Evolutionary conservation across 441 rosid genomes (phyloP).

Genomic region (Gossypium lobatum): DNA sequence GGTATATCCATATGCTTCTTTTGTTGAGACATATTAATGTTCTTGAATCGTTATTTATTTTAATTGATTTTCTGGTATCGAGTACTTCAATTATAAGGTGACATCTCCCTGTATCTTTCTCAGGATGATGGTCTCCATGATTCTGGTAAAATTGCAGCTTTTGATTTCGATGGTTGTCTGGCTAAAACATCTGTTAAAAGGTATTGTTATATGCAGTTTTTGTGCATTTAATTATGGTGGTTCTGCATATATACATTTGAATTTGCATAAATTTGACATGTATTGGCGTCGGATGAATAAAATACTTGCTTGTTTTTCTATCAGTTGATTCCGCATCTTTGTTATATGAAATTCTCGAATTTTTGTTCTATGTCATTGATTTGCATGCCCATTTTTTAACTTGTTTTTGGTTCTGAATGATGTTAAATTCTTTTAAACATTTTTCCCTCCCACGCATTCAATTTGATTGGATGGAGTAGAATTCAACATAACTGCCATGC

Average conservation of each 20-base stretch:
- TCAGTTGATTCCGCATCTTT: neutral
- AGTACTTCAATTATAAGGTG: conserved; percentile 1
- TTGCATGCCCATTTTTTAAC: neutral
- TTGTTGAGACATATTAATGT: neutral
- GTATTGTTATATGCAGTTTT: conserved; percentile 23
- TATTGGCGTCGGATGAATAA: neutral
- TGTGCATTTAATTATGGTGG: neutral
- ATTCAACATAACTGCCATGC: neutral
- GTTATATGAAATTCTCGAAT: neutral
- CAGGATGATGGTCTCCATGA: conserved; percentile 79
- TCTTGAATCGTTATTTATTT: neutral
- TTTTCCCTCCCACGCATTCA: neutral
- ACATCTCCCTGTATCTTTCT: neutral
- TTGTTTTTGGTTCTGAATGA: conserved; percentile 5
- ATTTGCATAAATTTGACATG: conserved; percentile 6
- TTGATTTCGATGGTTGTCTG: conserved; percentile 96
- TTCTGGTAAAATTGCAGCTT: conserved; percentile 84
- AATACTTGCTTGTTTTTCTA: neutral
- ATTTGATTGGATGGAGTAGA: neutral
- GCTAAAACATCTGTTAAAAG: conserved; percentile 74
- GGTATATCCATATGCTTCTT: neutral
- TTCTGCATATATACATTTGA: neutral
- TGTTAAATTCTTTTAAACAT: neutral
- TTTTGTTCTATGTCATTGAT: neutral
- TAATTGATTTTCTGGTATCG: conserved; percentile 2